These are phyloP conservation scores for Trichoderma sp. DNA, from an alignment of 2,329 filamentous ascomycete genomes.

Conservation along the genomic window DNA sequence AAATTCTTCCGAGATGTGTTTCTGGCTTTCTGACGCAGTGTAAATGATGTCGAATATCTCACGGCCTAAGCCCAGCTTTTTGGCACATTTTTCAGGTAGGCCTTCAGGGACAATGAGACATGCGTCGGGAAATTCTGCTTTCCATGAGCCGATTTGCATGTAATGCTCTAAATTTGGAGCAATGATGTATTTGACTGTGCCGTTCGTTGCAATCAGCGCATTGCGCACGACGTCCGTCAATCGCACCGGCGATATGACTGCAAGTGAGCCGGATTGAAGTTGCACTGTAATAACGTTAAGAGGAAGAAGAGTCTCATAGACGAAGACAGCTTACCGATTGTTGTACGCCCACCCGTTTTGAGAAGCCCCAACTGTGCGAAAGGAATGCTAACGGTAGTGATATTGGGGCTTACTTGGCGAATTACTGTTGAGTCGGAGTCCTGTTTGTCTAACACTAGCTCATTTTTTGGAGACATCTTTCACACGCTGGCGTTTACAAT, in stretches of 20 bases:
- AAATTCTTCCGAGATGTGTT: background rate
- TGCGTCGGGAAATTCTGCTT: background rate
- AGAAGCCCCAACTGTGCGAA: background rate
- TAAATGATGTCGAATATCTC: background rate
- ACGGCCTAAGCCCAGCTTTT: background rate
- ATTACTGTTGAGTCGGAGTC: background rate
- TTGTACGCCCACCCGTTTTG: background rate
- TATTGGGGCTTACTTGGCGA: background rate
- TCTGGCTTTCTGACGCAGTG: background rate
- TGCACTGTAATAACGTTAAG: background rate
- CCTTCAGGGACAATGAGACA: background rate
- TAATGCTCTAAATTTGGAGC: background rate
- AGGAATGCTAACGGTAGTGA: background rate
- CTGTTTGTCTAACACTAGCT: background rate
- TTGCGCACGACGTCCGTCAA: background rate
- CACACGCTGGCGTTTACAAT: background rate
- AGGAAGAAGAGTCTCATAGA: background rate
- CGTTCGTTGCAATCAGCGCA: background rate
- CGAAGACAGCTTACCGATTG: background rate
- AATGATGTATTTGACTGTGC: background rate
- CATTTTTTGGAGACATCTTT: background rate
- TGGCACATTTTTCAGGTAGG: background rate
- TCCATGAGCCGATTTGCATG: background rate
- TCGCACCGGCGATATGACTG: background rate
- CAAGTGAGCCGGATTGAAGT: background rate